These are phyloP conservation scores for Sporothrix brasiliensis DNA, from an alignment of 2,329 filamentous ascomycete genomes.

Conservation along the genomic window DNA sequence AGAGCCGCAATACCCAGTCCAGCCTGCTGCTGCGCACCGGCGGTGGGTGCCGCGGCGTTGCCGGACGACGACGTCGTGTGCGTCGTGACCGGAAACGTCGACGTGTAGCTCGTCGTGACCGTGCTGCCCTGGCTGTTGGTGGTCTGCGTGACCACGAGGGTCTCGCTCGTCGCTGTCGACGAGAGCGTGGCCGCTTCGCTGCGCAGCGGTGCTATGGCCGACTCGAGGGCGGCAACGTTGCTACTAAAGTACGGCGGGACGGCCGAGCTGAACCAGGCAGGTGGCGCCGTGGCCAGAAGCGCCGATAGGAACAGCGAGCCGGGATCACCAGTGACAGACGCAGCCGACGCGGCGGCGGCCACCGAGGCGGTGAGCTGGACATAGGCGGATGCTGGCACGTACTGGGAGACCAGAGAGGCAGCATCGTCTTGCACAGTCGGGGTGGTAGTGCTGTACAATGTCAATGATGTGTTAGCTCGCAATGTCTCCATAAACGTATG, in stretches of 20 bases:
- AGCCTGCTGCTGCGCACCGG: neutral
- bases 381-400: constrained; percentile 40
- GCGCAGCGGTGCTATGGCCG: constrained; percentile 38
- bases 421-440: constrained; percentile 38
- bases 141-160: constrained; percentile 37
- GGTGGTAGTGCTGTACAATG: neutral
- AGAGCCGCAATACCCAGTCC: constrained; percentile 30
- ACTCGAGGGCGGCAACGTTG: constrained; percentile 32
- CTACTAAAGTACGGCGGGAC: constrained; percentile 30
- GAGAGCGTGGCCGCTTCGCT: constrained; percentile 20
- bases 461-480: neutral
- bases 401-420: constrained; percentile 39
- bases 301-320: constrained; percentile 39
- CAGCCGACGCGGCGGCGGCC: constrained; percentile 35
- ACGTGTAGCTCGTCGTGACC: constrained; percentile 37
- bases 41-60: constrained; percentile 31
- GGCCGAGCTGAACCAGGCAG: constrained; percentile 35
- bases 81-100: constrained; percentile 32
- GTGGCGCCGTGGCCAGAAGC: constrained; percentile 38
- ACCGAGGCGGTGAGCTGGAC: constrained; percentile 37
- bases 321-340: constrained; percentile 40
- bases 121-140: constrained; percentile 39
- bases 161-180: constrained; percentile 32
- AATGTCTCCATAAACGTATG: neutral
- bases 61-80: constrained; percentile 25